Evolutionary conservation across 2,329 filamentous ascomycete species (phyloP).

Genomic region (Conoideocrella luteorostrata): DNA sequence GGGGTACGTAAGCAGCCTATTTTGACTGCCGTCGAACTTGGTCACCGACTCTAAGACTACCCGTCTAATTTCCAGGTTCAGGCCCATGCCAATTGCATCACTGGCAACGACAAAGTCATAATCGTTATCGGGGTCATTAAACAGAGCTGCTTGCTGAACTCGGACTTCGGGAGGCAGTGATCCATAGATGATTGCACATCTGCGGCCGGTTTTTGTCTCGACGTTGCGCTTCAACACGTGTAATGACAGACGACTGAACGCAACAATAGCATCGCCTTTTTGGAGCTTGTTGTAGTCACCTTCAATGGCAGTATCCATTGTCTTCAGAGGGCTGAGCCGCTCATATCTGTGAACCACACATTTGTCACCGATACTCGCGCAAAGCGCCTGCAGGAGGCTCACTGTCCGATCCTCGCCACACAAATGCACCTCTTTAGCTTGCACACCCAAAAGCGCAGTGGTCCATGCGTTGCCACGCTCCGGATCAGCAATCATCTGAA

Average conservation of each 20-base stretch:
- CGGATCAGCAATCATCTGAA: conserved; percentile 84
- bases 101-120: conserved; percentile 93
- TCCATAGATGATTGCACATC: conserved; percentile 91
- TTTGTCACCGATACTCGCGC: conserved; percentile 73
- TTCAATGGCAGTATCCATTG: conserved; percentile 56
- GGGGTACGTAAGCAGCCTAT: conserved; percentile 57
- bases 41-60: conserved; percentile 75
- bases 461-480: conserved; percentile 94
- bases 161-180: conserved; percentile 86
- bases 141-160: conserved; percentile 82
- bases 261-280: conserved; percentile 87
- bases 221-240: conserved; percentile 75
- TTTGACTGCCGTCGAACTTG: conserved; percentile 61
- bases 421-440: conserved; percentile 83
- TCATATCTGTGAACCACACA: conserved; percentile 77
- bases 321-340: conserved; percentile 70
- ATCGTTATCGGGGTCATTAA: conserved; percentile 92
- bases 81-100: conserved; percentile 94
- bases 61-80: conserved; percentile 88
- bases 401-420: conserved; percentile 86
- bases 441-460: conserved; percentile 77
- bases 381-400: conserved; percentile 69
- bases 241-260: conserved; percentile 76
- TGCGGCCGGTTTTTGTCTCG: conserved; percentile 66
- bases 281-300: conserved; percentile 60